A percentile compares a stretch with the other conserved stretches of the same genome.
phyloP scores from a whole-genome alignment of 805 yeast genomes.

The Cyberlindnera euphorbiiphila region DNA sequence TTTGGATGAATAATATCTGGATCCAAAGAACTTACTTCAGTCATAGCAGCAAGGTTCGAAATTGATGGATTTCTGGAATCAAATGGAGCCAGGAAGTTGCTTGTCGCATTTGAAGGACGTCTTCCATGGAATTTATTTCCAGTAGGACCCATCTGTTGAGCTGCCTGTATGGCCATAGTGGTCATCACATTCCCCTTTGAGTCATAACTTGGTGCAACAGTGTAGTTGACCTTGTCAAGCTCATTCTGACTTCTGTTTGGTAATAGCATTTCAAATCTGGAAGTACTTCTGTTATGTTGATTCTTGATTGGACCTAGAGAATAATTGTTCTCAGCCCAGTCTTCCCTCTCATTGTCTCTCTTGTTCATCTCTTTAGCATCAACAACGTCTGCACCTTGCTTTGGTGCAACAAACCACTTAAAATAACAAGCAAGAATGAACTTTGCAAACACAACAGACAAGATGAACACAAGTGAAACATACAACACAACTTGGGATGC shows the following conservation, averaged over 20 bases:
- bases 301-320: slow-evolving; percentile 44
- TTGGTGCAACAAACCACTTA: slow-evolving; percentile 74
- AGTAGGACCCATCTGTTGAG: slow-evolving; percentile 21
- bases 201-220: slow-evolving; percentile 10
- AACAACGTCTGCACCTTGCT: slow-evolving; percentile 73
- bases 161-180: slow-evolving; percentile 67
- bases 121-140: slow-evolving; percentile 16
- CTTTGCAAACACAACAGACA: slow-evolving; percentile 73
- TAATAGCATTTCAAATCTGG: slow-evolving; percentile 33
- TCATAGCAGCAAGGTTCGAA: slow-evolving; percentile 22
- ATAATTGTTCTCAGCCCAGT: slow-evolving; percentile 73
- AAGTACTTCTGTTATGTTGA: slow-evolving; percentile 29
- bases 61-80: slow-evolving; percentile 26
- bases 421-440: slow-evolving; percentile 86
- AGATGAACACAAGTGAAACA: slow-evolving; percentile 77
- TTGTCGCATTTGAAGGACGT: slow-evolving; percentile 11
- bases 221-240: slow-evolving; percentile 17
- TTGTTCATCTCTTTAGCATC: slow-evolving; percentile 57
- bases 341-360: slow-evolving; percentile 68
- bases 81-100: slow-evolving; percentile 18
- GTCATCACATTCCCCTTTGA: slow-evolving; percentile 32
- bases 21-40: slow-evolving; percentile 44
- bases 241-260: slow-evolving; percentile 32
- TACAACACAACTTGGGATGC: slow-evolving; percentile 82
- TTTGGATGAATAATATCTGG: slow-evolving; percentile 66